Evolutionary conservation across 352 stramenopile genomes (phyloP), one percentile per base, ranked within the genome.

Genomic region (Thalassiosira pacifica): DNA sequence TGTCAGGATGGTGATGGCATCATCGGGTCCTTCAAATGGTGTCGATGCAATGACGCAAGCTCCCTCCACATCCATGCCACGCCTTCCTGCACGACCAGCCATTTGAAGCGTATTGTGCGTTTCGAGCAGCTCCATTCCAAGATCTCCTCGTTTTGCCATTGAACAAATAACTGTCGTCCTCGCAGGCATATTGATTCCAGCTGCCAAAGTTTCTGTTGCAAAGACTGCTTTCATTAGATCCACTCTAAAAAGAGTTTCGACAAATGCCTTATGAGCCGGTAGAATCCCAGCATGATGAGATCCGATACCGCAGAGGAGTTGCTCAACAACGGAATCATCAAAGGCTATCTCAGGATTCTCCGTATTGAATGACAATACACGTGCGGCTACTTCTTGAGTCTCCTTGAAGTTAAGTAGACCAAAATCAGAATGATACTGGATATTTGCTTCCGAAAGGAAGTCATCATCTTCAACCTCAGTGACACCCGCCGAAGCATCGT

Each of bases 181-280:
- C 8, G 85, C 85, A 34, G 90, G 90, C 88, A 94, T 90, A 67
- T 94, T 95, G 34, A 95, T 93, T 16, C 95, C 95, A 27, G 94
- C 94, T 10, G 93, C 94, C 11, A 97, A 75, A 5, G 95, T 97
- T 77, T 97, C 94, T 0, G 95, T 97, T 0, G 94, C 94, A 85
- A 97, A 97, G 1, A 96, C 88, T 27, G 90, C 90, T 73, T 94
- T 96, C 76, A 97, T 94, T 3, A 97, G 79, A 19, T 94, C 89
- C 34, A 85, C 64, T 69, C 87, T 70, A 70, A 96, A 97, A 0
- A 97, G 83, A 57, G 91, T 87, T 69, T 96, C 93, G 45, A 96
- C 83, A 63, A 96, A 89, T 9, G 85, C 73, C 67, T 94, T 95
- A 65, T 94, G 93, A 29, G 90, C 85, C 31, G 91, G 91, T 11